Base-by-base conservation (phyloP, 2,329 filamentous ascomycete genomes). In the Scedosporium minutisporum region DNA sequence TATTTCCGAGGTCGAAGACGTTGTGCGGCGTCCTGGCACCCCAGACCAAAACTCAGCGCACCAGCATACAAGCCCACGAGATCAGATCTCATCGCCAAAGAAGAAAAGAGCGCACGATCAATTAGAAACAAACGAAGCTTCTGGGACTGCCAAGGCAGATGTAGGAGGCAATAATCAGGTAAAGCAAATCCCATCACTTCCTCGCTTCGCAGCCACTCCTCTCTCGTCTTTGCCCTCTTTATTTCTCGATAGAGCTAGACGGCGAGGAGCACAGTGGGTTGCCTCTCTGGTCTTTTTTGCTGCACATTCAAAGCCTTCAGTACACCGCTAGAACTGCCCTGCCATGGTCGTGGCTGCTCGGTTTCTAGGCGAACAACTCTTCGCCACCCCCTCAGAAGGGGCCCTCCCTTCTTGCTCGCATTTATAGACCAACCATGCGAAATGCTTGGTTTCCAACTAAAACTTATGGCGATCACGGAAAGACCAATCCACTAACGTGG, bases 41-140 rank as follows among this genome's bases (percentile, higher is more conserved):
- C 75, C 75, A 23, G 74, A 76, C 44, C 69, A 71, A 57, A 71
- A 74, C 61, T 68, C 71, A n/a, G 69, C 71, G 41, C 71, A 72
- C 59, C 73, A 79, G 61, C 72, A 75, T 44, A 42, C 69, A 78
- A 67, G 63, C 48, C 63, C 70, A 62, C 80, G 75, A 69, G 81
- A 85, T 58, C 76, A 80, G 63, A 69, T 85, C 55, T 76, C 79
- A 21, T 87, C 84, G 12, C 85, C 85, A 33, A 87, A 87, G 76
- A 88, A 87, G 78, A 88, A 87, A 76, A 79, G 85, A 66, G 80
- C 78, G 29, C 82, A 83, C 66, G 83, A 85, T 66, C 79, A 86
- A 70, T 73, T 85, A 16, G 84, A 86, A 29, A 76, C 80, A 58
- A 72, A 74, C 59, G 78, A 74, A 67, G 4, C 61, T 21, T 18